phyloP scores from a whole-genome alignment of 1,139 yeast species.

The Debaryomycetaceae sp. region DNA sequence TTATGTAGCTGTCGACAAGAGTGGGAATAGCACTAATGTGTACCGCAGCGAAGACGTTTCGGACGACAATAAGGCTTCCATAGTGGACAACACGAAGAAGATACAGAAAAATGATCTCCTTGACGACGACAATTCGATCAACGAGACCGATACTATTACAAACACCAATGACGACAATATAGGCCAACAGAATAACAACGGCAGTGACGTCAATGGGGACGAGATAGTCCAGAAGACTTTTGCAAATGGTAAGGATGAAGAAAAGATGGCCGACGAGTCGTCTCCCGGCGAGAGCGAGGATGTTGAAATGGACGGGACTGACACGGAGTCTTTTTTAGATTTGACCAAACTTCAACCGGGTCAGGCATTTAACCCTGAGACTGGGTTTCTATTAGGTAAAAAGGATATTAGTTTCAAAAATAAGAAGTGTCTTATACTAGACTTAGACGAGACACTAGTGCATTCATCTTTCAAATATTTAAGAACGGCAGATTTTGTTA shows the following conservation, averaged over 20 bases:
- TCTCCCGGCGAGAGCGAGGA: conserved; percentile 18
- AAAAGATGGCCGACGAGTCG: conserved; percentile 14
- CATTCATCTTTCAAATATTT: conserved; percentile 93
- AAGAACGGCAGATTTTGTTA: conserved; percentile 91
- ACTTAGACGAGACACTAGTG: conserved; percentile 92
- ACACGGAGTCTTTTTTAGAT: conserved; percentile 43
- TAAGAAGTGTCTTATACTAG: conserved; percentile 85
- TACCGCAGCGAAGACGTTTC: conserved; percentile 3
- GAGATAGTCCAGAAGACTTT: conserved; percentile 1
- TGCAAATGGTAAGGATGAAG: conserved; percentile 5
- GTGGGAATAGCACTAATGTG: neutral
- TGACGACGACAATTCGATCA: conserved; percentile 41
- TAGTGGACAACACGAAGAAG: conserved; percentile 8
- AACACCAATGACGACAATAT: conserved; percentile 35
- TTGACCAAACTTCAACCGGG: conserved; percentile 65
- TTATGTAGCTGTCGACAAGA: neutral
- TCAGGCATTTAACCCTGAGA: conserved; percentile 54
- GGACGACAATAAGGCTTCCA: conserved; percentile 3
- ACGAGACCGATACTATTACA: conserved; percentile 45
- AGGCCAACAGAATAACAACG: conserved; percentile 10
- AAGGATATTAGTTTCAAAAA: conserved; percentile 36
- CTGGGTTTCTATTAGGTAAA: conserved; percentile 63
- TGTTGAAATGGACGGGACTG: conserved; percentile 16
- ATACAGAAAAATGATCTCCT: conserved; percentile 19
- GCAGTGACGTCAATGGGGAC: conserved; percentile 2